Evolutionary conservation across 2,329 filamentous ascomycete genomes (phyloP).

Genomic region (Cryphonectria nitschkei): DNA sequence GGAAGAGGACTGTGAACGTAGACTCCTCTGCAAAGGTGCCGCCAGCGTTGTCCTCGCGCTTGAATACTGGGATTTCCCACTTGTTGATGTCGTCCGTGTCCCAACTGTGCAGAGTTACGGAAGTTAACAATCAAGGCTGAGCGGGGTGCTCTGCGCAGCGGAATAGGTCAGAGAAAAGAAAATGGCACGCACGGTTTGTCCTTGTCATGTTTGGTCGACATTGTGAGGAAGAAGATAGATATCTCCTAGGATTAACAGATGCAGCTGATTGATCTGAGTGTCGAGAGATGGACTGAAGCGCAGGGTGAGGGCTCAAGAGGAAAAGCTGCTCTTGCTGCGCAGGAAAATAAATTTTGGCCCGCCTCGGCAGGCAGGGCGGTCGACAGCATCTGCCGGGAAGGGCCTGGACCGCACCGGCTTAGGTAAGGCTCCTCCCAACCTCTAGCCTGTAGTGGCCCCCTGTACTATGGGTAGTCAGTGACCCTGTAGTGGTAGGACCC

Average conservation of each 20-base stretch:
- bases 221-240: constrained; percentile 38
- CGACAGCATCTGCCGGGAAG: neutral
- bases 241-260: neutral
- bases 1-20: constrained; percentile 84
- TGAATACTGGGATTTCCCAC: constrained; percentile 91
- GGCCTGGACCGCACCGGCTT: constrained; percentile 3
- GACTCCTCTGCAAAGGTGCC: constrained; percentile 93
- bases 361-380: constrained; percentile 6
- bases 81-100: constrained; percentile 97
- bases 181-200: constrained; percentile 67
- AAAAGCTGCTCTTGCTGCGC: neutral
- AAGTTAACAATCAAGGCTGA: constrained; percentile 6
- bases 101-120: constrained; percentile 52
- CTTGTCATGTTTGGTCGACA: constrained; percentile 88
- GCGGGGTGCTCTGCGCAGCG: neutral
- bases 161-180: neutral
- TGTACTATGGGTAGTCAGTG: neutral
- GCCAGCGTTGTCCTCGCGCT: constrained; percentile 78
- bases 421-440: neutral
- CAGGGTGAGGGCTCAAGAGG: neutral
- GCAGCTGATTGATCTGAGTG: neutral
- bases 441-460: neutral
- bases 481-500: neutral
- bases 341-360: constrained; percentile 16
- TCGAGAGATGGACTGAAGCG: neutral